Conservation (phyloP, 345 rosid species). For the Erysimum cheiranthoides region DNA sequence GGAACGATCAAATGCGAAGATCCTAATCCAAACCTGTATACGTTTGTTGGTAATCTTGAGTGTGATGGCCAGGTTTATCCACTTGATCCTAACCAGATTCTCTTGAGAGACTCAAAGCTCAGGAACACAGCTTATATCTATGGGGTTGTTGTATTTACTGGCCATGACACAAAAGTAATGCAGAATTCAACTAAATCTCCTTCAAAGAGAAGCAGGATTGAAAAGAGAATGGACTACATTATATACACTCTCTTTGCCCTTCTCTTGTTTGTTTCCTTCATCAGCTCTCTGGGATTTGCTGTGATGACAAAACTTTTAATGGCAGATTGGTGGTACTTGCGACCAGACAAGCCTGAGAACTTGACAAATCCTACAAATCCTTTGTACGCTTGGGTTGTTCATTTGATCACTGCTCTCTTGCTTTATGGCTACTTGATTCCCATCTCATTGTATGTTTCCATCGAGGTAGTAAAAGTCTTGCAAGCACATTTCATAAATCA, state of each 20-base stretch:
- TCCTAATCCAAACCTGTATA: conserved; percentile 75
- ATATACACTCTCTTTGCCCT: conserved; percentile 67
- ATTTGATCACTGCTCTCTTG: conserved; percentile 63
- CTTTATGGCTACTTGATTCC: conserved; percentile 83
- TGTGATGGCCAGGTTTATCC: conserved; percentile 56
- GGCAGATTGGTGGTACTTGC: conserved; percentile 71
- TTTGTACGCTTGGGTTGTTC: conserved; percentile 51
- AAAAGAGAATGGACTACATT: conserved; percentile 70
- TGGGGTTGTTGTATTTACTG: conserved; percentile 72
- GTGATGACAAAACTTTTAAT: conserved; percentile 51
- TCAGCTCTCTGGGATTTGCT: conserved; percentile 56
- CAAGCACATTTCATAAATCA: conserved; percentile 74
- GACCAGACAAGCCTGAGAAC: conserved; percentile 43
- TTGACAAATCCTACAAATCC: conserved; percentile 57
- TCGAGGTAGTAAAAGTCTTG: conserved; percentile 73
- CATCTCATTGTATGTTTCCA: conserved; percentile 77
- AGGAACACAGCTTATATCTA: conserved; percentile 66
- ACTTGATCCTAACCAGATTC: conserved; percentile 61
- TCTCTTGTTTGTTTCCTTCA: conserved; percentile 59
- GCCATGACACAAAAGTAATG: conserved; percentile 70
- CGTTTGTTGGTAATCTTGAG: conserved; percentile 71
- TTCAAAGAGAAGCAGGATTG: conserved; percentile 71
- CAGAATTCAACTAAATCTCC: conserved; percentile 73
- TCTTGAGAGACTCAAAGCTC: conserved; percentile 80
- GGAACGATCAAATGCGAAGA: conserved; percentile 66